A percentile compares a stretch with the other conserved stretches of the same genome.
These are phyloP conservation scores for Ogataea neopini DNA, from an alignment of 805 yeast species.

Conservation along the genomic window DNA sequence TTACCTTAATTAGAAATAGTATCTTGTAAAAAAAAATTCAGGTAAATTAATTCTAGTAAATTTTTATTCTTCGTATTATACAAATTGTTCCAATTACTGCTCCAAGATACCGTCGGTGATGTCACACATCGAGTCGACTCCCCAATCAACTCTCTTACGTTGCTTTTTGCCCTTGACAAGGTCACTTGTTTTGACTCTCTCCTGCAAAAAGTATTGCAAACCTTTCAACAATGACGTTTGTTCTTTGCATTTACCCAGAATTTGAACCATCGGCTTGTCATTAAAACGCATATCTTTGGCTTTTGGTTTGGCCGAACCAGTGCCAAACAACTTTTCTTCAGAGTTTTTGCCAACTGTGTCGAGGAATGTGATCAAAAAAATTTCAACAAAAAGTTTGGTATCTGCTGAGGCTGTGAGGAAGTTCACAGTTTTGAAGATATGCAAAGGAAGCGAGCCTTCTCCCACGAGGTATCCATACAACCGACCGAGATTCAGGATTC, in stretches of 20 bases:
- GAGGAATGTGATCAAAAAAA: conserved; percentile 66
- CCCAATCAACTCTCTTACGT: conserved; percentile 65
- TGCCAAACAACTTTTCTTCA: conserved; percentile 48
- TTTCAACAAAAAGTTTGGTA: conserved; percentile 68
- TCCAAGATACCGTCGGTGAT: conserved; percentile 44
- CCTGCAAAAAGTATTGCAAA: conserved; percentile 58
- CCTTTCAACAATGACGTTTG: conserved; percentile 64
- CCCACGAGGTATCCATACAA: conserved; percentile 77
- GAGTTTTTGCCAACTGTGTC: conserved; percentile 65
- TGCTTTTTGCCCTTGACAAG: conserved; percentile 56
- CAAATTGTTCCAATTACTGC: not conserved
- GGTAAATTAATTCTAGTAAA: too few species aligned
- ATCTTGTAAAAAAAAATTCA: not conserved
- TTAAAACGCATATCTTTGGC: conserved; percentile 36
- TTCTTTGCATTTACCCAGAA: conserved; percentile 54
- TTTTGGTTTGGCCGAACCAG: conserved; percentile 38
- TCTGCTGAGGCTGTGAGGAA: conserved; percentile 66
- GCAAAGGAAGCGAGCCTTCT: conserved; percentile 72
- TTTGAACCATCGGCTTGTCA: conserved; percentile 35
- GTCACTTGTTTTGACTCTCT: conserved; percentile 46
- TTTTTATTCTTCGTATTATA: too few species aligned
- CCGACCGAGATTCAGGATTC: conserved; percentile 71
- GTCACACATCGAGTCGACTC: conserved; percentile 53
- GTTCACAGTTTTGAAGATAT: conserved; percentile 70
- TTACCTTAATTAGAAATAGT: conserved; percentile 2